A percentile compares a stretch with the other conserved stretches of the same genome.
Evolutionary conservation across 768 basidiomycete genomes (phyloP).

Genomic region (Filobasidium wieringae): DNA sequence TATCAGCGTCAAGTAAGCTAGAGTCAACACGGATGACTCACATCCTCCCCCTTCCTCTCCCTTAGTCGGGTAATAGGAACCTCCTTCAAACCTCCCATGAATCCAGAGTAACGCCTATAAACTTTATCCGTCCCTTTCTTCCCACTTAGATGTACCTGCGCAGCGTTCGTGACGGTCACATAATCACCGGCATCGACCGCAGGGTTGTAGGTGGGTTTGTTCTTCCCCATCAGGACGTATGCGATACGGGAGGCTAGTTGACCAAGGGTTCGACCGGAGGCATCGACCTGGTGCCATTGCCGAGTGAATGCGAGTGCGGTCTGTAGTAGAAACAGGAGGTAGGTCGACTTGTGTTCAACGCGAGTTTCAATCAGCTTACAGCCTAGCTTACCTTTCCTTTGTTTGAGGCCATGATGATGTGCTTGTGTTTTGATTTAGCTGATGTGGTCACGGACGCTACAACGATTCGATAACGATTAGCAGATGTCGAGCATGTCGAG

Average conservation of each 20-base stretch:
- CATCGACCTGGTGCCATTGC: constrained; percentile 92
- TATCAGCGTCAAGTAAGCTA: neutral
- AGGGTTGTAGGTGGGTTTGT: constrained; percentile 72
- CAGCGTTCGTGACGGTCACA: constrained; percentile 84
- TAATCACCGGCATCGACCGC: constrained; percentile 96
- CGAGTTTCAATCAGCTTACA: neutral
- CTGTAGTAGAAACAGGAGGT: too few species aligned
- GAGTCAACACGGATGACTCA: constrained; percentile 39
- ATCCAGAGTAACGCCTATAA: constrained; percentile 84
- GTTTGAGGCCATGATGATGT: constrained; percentile 19
- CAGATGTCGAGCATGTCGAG: neutral
- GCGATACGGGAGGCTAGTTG: constrained; percentile 91
- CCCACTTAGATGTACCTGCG: constrained; percentile 72
- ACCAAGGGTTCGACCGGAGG: constrained; percentile 78
- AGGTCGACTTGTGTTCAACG: too few species aligned
- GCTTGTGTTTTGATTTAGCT: neutral
- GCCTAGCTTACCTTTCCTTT: constrained; percentile 22
- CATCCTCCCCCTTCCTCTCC: constrained; percentile 76
- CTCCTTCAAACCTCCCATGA: constrained; percentile 84
- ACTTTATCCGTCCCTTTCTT: constrained; percentile 75
- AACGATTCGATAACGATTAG: neutral
- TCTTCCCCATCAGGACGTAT: constrained; percentile 94
- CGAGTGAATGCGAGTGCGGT: constrained; percentile 92
- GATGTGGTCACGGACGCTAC: neutral
- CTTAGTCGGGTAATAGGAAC: constrained; percentile 74